phyloP scores from a whole-genome alignment of 495 filamentous ascomycete genomes.

The Lasiosphaeria miniovina region DNA sequence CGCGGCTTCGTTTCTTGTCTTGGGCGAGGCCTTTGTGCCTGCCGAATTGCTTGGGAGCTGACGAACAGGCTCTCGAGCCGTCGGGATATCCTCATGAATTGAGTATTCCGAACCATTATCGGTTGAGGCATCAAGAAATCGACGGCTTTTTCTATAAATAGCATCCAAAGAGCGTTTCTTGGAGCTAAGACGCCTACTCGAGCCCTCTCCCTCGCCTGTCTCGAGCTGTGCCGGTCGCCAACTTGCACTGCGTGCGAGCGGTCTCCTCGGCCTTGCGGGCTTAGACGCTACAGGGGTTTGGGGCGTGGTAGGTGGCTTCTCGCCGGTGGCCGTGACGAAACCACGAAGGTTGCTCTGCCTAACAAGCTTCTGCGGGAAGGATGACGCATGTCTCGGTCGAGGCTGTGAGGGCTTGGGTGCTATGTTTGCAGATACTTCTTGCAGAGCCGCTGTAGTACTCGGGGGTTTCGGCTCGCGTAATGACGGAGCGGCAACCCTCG shows the following conservation, averaged over 20 bases:
- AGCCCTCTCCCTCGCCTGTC: slow-evolving; percentile 30
- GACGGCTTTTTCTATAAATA: slow-evolving; percentile 43
- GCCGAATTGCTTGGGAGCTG: not conserved
- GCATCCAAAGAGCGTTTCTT: slow-evolving; percentile 48
- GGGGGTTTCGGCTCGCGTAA: slow-evolving; percentile 18
- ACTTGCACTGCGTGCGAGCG: slow-evolving; percentile 5
- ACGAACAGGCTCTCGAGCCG: not conserved
- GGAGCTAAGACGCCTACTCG: slow-evolving; percentile 30
- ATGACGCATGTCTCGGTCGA: slow-evolving; percentile 10
- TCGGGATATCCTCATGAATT: slow-evolving; percentile 22
- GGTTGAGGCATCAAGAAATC: slow-evolving; percentile 18
- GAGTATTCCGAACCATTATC: slow-evolving; percentile 23
- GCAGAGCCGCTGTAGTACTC: slow-evolving; percentile 23
- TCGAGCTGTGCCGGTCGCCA: slow-evolving; percentile 50
- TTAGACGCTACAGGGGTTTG: slow-evolving; percentile 8
- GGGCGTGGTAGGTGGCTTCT: slow-evolving; percentile 4
- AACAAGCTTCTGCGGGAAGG: slow-evolving; percentile 22
- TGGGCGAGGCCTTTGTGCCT: slow-evolving; percentile 24
- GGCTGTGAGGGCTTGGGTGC: slow-evolving; percentile 12
- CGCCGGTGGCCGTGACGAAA: slow-evolving; percentile 27
- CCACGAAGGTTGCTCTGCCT: slow-evolving; percentile 35
- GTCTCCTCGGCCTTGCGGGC: not conserved
- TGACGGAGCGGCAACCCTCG: slow-evolving; percentile 33
- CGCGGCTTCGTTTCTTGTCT: slow-evolving; percentile 23
- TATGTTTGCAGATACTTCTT: slow-evolving; percentile 32